Evolutionary conservation across 805 yeast genomes (phyloP), one percentile per base, ranked within the genome.

Genomic region (Kuraishia capsulata): DNA sequence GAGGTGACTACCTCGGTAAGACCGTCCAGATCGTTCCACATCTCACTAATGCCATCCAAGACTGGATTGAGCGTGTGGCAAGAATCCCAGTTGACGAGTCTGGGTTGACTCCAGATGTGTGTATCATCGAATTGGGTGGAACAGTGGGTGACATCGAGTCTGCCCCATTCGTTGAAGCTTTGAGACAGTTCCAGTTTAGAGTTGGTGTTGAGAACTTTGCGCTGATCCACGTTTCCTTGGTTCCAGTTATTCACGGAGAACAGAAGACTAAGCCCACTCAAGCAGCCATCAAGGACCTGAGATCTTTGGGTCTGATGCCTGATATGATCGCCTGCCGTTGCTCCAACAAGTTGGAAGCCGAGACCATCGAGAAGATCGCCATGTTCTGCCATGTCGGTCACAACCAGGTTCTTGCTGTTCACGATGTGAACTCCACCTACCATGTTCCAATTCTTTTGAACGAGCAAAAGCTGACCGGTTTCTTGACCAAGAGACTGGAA

Each of bases 21-120:
- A 92, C 99, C n/a, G 99, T 92, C 36, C 99, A 92, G 68, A 95
- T 92, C 50, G 99, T 92, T 51, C 99, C 99, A 32, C 99, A 92
- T 61, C 73, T 92, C 49, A 92, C 99, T 47, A 85, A 83, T 51
- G 97, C 96, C 21, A 92, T 92, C 56, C 99, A 92, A 68, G 96
- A 89, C 48, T 92, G 99, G 99, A 82, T 92, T 50, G 97, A 92
- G 69, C 72, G 84, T 44, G 97, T 92, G 36, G 75, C 97, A 33
- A 76, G 71, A 48, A 73, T 90, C 42, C 97, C 98, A 14, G 99
- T 92, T 43, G 98, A 92, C 60, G 71, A 76, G 41, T 73, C 89
- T 28, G 94, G 92, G 39, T 69, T 78, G 58, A 82, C 78, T 53
- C 99, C 99, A 25, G 97, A 92, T 51, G 83, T 92, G 39, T 92